A percentile compares a stretch with the other conserved stretches of the same genome.
Conservation (phyloP, 2,329 filamentous ascomycete genomes). For the Colletotrichum tanaceti region DNA sequence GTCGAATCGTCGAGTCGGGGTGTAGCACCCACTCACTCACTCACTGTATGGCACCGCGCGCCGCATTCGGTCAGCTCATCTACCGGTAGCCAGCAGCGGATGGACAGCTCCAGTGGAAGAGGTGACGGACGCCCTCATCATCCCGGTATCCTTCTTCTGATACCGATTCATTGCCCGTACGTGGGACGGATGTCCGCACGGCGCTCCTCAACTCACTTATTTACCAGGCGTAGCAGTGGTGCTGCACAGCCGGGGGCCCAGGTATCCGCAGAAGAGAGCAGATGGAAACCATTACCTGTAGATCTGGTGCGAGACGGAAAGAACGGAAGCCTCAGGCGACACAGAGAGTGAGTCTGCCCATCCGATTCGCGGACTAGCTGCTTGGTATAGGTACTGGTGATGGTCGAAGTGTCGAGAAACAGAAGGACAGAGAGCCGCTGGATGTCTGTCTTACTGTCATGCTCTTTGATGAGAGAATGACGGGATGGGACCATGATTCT, state of each 20-base stretch:
- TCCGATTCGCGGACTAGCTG: neutral
- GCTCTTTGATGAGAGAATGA: constrained; percentile 35
- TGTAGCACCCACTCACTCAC: no score
- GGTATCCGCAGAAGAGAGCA: neutral
- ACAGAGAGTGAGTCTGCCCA: neutral
- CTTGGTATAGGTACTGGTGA: neutral
- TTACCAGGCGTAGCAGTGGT: neutral
- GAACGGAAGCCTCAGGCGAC: neutral
- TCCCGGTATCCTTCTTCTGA: neutral
- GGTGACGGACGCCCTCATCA: neutral
- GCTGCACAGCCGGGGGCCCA: neutral
- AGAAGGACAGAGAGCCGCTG: constrained; percentile 4
- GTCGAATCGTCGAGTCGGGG: neutral
- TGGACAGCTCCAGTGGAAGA: constrained; percentile 2
- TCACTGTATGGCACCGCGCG: neutral
- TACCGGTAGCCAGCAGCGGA: constrained; percentile 4
- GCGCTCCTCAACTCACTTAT: constrained; percentile 7
- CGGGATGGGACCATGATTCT: constrained; percentile 38
- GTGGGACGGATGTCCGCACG: neutral
- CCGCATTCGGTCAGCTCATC: constrained; percentile 20
- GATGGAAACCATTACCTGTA: neutral
- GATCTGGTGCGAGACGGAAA: neutral
- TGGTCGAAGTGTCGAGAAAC: neutral
- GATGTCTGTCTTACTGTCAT: neutral
- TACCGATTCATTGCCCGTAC: constrained; percentile 1